A percentile compares a stretch with the other conserved stretches of the same genome.
These are phyloP conservation scores for Pythium pyrilobum DNA, from an alignment of 352 stramenopile species.

Conservation along the genomic window DNA sequence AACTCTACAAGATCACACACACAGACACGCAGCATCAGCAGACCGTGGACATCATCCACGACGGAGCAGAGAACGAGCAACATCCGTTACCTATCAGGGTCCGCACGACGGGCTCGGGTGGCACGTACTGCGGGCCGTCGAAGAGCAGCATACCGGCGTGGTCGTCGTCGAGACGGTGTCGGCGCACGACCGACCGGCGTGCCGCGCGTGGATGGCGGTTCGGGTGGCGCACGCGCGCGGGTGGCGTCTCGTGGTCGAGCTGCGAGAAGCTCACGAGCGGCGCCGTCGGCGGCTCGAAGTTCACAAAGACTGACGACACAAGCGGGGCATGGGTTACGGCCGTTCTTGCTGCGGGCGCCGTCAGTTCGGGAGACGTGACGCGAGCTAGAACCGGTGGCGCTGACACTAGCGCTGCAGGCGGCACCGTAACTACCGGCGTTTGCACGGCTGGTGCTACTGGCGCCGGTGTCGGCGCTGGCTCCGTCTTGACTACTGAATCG, in stretches of 20 bases:
- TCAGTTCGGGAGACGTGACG: no score
- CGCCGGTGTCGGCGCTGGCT: not conserved
- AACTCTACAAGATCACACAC: constrained; percentile 31
- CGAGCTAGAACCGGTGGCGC: no score
- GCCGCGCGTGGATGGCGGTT: constrained; percentile 1
- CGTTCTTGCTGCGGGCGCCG: no score
- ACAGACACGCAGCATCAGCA: not conserved
- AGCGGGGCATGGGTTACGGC: no score
- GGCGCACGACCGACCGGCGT: constrained; percentile 4
- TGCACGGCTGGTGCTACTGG: no score
- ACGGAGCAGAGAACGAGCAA: not conserved
- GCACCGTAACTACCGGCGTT: no score
- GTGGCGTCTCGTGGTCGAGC: constrained; percentile 6
- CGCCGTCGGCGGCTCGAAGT: not conserved
- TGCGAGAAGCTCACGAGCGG: constrained; percentile 7
- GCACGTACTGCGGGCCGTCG: constrained; percentile 45
- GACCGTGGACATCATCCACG: not conserved
- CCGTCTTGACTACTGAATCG: not conserved
- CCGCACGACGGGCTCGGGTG: constrained; percentile 38
- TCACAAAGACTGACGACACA: no score
- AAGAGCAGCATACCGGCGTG: constrained; percentile 68
- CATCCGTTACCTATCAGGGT: constrained; percentile 46
- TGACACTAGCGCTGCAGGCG: no score
- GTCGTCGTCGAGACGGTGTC: constrained; percentile 41
- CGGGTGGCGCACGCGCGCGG: not conserved